Conservation (phyloP, 306 rosid species). For the Canavalia ensiformis region DNA sequence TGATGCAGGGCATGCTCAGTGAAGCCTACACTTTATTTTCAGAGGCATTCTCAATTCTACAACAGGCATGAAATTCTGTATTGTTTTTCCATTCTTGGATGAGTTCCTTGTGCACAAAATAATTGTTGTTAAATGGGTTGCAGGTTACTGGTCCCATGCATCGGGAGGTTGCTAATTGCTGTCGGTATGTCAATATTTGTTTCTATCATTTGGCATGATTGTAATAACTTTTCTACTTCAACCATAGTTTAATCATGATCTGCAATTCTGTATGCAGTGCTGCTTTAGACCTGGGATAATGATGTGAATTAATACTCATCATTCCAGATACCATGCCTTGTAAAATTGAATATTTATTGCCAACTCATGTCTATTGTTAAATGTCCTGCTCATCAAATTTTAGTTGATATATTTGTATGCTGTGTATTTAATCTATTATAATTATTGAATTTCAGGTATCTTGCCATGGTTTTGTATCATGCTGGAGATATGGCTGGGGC, state of each 20-base stretch:
- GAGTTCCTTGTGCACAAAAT: conserved; percentile 43
- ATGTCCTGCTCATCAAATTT: conserved; percentile 2
- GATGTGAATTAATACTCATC: neutral
- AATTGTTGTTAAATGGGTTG: conserved; percentile 37
- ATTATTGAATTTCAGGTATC: conserved; percentile 78
- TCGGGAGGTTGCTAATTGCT: conserved; percentile 97
- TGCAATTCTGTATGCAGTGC: conserved; percentile 19
- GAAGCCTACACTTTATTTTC: conserved; percentile 96
- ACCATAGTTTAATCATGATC: conserved; percentile 11
- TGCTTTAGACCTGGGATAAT: conserved; percentile 23
- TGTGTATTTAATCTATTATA: conserved; percentile 26
- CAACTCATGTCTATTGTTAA: neutral
- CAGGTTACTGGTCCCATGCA: conserved; percentile 99
- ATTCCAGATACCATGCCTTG: conserved; percentile 5
- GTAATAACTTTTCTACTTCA: conserved; percentile 1
- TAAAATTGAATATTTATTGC: conserved; percentile 23
- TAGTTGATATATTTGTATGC: conserved; percentile 15
- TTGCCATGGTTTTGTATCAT: conserved; percentile 98
- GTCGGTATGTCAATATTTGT: conserved; percentile 71
- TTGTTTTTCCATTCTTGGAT: conserved; percentile 26
- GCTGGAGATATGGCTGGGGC: conserved; percentile 99
- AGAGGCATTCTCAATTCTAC: conserved; percentile 95
- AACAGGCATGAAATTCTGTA: conserved; percentile 73
- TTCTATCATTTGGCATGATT: conserved; percentile 7
- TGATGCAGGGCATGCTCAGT: conserved; percentile 93